Evolutionary conservation across 345 rosid genomes (phyloP).

Genomic region (Murraya paniculata): DNA sequence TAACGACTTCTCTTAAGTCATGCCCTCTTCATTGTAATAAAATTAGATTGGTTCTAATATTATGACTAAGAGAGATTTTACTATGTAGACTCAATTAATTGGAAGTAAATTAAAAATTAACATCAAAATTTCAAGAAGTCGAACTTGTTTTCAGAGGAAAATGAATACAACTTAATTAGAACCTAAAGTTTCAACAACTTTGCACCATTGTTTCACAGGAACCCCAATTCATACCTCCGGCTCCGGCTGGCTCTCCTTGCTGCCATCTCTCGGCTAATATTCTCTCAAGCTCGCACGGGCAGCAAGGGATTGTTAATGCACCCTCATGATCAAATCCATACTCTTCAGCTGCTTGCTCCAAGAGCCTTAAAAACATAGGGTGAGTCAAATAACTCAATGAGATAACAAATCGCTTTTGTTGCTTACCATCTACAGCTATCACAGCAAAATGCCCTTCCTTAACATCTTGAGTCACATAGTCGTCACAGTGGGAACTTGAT

Average conservation of each 20-base stretch:
- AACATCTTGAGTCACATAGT: slow-evolving; percentile 29
- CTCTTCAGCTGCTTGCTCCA: slow-evolving; percentile 43
- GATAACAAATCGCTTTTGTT: slow-evolving; percentile 27
- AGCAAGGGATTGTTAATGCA: slow-evolving; percentile 46
- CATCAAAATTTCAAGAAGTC: too few relatives aligned
- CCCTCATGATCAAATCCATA: slow-evolving; percentile 39
- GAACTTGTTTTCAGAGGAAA: neutral
- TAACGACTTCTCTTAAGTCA: too few relatives aligned
- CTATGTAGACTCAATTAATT: too few relatives aligned
- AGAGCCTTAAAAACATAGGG: slow-evolving; percentile 29
- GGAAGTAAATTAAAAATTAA: too few relatives aligned
- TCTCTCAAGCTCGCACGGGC: slow-evolving; percentile 32
- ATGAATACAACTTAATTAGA: neutral
- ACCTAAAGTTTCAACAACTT: neutral
- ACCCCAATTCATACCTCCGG: neutral
- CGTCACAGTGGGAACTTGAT: slow-evolving; percentile 13
- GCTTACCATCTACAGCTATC: slow-evolving; percentile 19
- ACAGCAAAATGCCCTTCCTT: slow-evolving; percentile 33
- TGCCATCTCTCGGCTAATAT: slow-evolving; percentile 29
- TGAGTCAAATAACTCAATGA: slow-evolving; percentile 26
- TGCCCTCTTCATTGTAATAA: too few relatives aligned
- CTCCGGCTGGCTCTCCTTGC: neutral
- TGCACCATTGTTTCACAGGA: neutral
- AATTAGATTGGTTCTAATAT: too few relatives aligned
- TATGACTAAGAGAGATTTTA: too few relatives aligned